A percentile compares a stretch with the other conserved stretches of the same genome.
phyloP scores from a whole-genome alignment of 805 yeast genomes.

The Zygoascus flipseniorum region DNA sequence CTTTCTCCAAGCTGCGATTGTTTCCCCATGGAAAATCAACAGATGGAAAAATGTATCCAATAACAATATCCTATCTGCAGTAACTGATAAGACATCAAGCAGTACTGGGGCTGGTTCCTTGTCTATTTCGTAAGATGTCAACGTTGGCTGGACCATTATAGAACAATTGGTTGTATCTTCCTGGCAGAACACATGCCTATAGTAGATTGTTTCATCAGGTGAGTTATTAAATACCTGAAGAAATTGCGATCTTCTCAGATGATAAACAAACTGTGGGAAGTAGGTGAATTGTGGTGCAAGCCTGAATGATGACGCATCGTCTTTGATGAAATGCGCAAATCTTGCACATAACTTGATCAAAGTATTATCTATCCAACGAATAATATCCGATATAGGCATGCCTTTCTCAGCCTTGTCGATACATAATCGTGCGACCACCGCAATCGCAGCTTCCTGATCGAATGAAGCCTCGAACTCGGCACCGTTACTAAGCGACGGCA shows the following conservation, averaged over 20 bases:
- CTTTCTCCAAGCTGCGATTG: constrained; percentile 88
- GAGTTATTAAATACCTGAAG: constrained; percentile 90
- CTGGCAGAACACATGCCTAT: constrained; percentile 76
- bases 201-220: constrained; percentile 93
- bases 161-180: constrained; percentile 88
- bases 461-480: constrained; percentile 49
- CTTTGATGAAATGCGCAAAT: constrained; percentile 80
- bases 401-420: constrained; percentile 70
- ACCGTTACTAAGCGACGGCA: constrained; percentile 26
- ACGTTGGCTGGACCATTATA: constrained; percentile 92
- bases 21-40: constrained; percentile 83
- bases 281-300: constrained; percentile 68
- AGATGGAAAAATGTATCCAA: constrained; percentile 92
- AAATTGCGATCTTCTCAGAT: constrained; percentile 87
- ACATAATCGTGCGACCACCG: constrained; percentile 75
- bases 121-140: constrained; percentile 71
- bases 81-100: constrained; percentile 79
- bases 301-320: constrained; percentile 68
- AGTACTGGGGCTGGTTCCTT: constrained; percentile 77
- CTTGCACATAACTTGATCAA: constrained; percentile 75
- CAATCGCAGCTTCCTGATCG: constrained; percentile 97
- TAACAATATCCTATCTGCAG: constrained; percentile 71
- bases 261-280: constrained; percentile 91
- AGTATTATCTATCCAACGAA: constrained; percentile 85
- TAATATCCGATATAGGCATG: constrained; percentile 72